Base-by-base conservation (phyloP, 306 rosid genomes). In the Ceratonia siliqua region DNA sequence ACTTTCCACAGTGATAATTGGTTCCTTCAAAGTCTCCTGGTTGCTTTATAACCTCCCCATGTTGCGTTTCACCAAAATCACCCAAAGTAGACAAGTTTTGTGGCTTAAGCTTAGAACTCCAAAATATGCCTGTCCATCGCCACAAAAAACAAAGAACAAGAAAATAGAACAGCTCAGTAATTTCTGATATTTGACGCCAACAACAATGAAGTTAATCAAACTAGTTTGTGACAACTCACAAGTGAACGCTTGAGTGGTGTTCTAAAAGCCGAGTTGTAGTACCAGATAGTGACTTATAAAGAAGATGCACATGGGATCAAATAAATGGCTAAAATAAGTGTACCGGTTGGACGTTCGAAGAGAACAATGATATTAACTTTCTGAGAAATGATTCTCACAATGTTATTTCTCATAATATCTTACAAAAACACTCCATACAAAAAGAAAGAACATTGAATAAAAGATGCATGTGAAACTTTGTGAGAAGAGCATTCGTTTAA, bases 261-360 rank as follows among this genome's bases (percentile, higher is more conserved):
- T 22, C 1, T 14, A 21, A 30, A 35, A 6, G 52, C 35, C 55
- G 6, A 32, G 42, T 12, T 48, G 53, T 53, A n/a, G 73, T 54
- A 45, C 35, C 45, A 43, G 41, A 78, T 63, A 20, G 46, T 67
- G 84, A 84, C 84, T 10, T 5, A 0, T 70, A 70, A 61, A 48
- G 72, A 69, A 39, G 59, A 58, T 38, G 85, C 89, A 85, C 85
- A 85, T 80, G 84, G 69, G 15, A 42, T 22, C 62, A 58, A 62
- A 3, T 43, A 52, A 36, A 72, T 41, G 50, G 48, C 20, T 3
- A 42, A 11, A 54, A n/a, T 20, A 14, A 38, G 22, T 35, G 76
- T 15, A 28, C 46, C 63, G 27, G 28, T 24, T 20, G 42, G 30
- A 24, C 49, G 21, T 54, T 61, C 33, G 6, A 63, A 0, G 68